Evolutionary conservation across 441 rosid species (phyloP).

Genomic region (Gossypium lobatum): DNA sequence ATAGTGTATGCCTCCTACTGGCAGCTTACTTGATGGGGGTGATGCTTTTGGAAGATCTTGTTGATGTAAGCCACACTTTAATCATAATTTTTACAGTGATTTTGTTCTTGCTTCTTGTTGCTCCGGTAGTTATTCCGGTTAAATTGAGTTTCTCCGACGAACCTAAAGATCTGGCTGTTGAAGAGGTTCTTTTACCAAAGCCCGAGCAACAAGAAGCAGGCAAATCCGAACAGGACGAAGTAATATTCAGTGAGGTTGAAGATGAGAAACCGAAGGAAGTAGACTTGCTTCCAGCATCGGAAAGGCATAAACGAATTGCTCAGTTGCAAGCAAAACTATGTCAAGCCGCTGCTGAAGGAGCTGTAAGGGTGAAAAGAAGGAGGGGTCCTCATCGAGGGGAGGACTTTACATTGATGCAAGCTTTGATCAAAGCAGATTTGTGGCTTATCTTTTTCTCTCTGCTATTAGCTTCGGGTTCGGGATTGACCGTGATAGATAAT

Average conservation of each 20-base stretch:
- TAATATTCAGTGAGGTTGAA: constrained; percentile 84
- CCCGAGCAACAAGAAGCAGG: constrained; percentile 46
- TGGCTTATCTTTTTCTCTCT: constrained; percentile 88
- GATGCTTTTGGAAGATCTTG: constrained; percentile 78
- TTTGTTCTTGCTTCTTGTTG: constrained; percentile 51
- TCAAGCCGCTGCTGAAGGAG: constrained; percentile 90
- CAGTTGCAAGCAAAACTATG: constrained; percentile 69
- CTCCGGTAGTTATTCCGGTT: constrained; percentile 66
- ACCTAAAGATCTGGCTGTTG: constrained; percentile 25
- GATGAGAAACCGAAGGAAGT: constrained; percentile 84
- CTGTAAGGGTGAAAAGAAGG: constrained; percentile 72
- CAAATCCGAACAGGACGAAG: constrained; percentile 29
- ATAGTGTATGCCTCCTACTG: constrained; percentile 68
- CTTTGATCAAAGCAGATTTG: constrained; percentile 84
- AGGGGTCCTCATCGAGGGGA: constrained; percentile 87
- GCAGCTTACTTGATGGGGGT: constrained; percentile 85
- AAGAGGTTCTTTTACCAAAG: constrained; percentile 59
- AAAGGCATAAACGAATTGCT: constrained; percentile 75
- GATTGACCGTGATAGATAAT: constrained; percentile 90
- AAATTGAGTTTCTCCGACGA: constrained; percentile 44
- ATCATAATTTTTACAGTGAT: constrained; percentile 42
- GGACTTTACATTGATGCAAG: constrained; percentile 85
- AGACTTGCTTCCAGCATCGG: constrained; percentile 80
- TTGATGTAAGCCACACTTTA: constrained; percentile 41
- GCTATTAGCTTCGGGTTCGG: constrained; percentile 89